Evolutionary conservation across 1,139 yeast genomes (phyloP).

Genomic region (Pichia kudriavzevii): DNA sequence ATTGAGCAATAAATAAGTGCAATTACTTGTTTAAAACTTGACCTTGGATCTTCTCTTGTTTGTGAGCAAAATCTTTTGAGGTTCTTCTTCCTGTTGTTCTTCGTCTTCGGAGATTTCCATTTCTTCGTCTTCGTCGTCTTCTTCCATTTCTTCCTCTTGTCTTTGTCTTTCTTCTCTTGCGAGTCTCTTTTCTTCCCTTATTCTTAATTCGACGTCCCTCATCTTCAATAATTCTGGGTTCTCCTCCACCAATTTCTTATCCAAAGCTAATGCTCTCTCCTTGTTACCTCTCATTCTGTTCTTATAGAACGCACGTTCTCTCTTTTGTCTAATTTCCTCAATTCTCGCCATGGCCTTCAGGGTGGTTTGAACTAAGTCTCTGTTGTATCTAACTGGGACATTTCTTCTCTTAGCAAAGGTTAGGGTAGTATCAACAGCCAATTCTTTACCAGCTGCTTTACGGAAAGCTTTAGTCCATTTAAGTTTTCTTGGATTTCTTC

Average conservation of each 20-base stretch:
- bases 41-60: conserved; percentile 43
- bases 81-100: conserved; percentile 36
- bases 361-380: conserved; percentile 92
- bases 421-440: conserved; percentile 93
- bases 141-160: conserved; percentile 39
- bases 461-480: conserved; percentile 99
- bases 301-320: conserved; percentile 98
- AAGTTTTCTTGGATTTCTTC: conserved; percentile 97
- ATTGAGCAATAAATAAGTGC: too few relatives aligned
- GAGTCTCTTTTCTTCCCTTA: conserved; percentile 66
- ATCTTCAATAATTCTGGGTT: conserved; percentile 84
- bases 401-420: conserved; percentile 97
- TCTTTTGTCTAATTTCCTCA: conserved; percentile 90
- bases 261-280: conserved; percentile 77
- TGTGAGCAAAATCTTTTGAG: conserved; percentile 71
- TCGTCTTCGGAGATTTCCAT: conserved; percentile 32
- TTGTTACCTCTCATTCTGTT: conserved; percentile 98
- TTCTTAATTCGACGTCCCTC: conserved; percentile 87
- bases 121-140: conserved; percentile 22
- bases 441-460: conserved; percentile 97
- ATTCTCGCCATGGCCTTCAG: conserved; percentile 93
- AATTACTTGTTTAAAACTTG: conserved; percentile 26
- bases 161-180: conserved; percentile 34
- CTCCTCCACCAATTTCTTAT: conserved; percentile 78
- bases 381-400: conserved; percentile 94